Conservation (phyloP, 2,329 filamentous ascomycete genomes). For the Sporothrix phasma region DNA sequence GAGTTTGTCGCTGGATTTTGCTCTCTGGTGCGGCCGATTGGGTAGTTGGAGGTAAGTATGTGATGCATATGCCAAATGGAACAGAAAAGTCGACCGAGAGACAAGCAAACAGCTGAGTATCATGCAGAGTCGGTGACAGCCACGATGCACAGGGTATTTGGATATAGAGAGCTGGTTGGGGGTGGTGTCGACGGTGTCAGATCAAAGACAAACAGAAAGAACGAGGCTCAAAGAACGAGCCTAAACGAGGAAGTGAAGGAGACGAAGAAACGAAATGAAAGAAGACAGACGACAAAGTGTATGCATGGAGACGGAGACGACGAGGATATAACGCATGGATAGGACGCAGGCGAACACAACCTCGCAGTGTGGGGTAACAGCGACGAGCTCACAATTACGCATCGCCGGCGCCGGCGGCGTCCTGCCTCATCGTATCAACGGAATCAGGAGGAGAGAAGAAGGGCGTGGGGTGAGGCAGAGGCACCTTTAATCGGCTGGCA, state of each 20-base stretch:
- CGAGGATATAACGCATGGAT: constrained; percentile 7
- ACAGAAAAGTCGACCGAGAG: not conserved
- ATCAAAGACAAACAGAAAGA: not conserved
- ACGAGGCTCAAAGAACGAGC: not conserved
- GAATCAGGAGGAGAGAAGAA: not conserved
- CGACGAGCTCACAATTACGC: not conserved
- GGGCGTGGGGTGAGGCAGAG: no score
- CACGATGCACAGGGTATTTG: not conserved
- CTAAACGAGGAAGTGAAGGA: not conserved
- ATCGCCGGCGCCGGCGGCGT: not conserved
- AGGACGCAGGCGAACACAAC: not conserved
- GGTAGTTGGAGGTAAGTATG: not conserved
- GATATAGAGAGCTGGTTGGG: not conserved
- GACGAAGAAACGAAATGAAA: not conserved
- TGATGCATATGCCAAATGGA: not conserved
- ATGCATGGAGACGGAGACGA: constrained; percentile 13
- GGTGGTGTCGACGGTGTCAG: not conserved
- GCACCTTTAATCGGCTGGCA: not conserved
- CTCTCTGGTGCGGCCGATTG: not conserved
- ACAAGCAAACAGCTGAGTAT: not conserved
- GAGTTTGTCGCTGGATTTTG: not conserved
- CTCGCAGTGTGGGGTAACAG: not conserved
- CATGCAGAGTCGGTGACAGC: not conserved
- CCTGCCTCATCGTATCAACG: not conserved
- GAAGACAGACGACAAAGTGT: not conserved